Base-by-base conservation (phyloP, 176 grass and related monocot genomes). In the Oryza longistaminata region DNA sequence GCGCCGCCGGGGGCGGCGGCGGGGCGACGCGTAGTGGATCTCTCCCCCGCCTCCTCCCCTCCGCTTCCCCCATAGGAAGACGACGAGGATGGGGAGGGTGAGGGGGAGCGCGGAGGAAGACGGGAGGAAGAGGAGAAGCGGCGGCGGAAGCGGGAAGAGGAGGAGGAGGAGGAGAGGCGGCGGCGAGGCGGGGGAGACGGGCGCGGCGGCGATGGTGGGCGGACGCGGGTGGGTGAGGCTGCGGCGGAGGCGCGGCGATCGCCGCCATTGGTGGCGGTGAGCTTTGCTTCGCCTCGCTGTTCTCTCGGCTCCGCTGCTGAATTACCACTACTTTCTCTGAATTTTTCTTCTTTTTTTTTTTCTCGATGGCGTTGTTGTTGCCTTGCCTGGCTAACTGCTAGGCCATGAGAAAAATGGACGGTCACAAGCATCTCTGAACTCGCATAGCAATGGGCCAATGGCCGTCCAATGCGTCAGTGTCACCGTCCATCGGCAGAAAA, bases 31-130 rank as follows among this genome's bases (percentile, higher is more conserved):
- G 78, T 91, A 65, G 78, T 85, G 78, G 81, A 94, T 81, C 87
- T 94, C 92, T n/a, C 81, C 89, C 3, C 87, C 92, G 19, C 78
- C 87, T 0, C 81, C 89, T n/a, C n/a, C 89, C 16, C 37, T 5
- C 61, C 64, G 61, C 68, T 11, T 37, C 16, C 44, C 5, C 37
- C 71, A 5, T 66, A 55, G 1, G n/a, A 2, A 1, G 60, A 37
- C 22, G 42, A 61, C 29, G 83, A 84, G 69, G 72, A 68, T 7
- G 82, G 55, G 0, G 82, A 87, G 14, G 80, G 72, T 7, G 70
- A 25, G 14, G 80, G n/a, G n/a, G n/a, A n/a, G 72, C 17, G 70
- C 73, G 12, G 85, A 22, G 3, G 84, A 84, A 0, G 81, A 39
- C 22, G 49, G 29, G 29, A 31, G 29, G 29, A 31, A 31, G 29